Percentiles rank a stretch among this genome's conserved stretches.
Evolutionary conservation across 192 early-diverging fungal genomes (phyloP).

Genomic region (Mortierella alpina): DNA sequence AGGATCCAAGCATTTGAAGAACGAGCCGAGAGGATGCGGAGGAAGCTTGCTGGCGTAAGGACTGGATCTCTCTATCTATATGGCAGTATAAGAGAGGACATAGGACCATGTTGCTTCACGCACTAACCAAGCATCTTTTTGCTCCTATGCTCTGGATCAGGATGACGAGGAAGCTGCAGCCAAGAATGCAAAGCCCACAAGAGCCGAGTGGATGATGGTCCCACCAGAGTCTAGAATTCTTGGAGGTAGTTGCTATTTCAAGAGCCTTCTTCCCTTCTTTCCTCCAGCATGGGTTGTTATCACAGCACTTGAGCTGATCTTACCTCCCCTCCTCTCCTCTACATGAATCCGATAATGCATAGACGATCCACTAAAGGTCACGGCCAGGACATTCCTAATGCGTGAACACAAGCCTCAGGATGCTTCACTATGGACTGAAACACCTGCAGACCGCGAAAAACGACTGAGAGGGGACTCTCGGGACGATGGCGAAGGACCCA

Average conservation of each 20-base stretch:
- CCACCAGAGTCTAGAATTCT: conserved; percentile 62
- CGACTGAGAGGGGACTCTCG: conserved; percentile 43
- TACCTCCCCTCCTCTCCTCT: neutral
- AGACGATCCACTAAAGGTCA: conserved; percentile 51
- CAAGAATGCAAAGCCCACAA: conserved; percentile 33
- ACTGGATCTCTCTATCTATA: neutral
- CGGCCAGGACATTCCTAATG: conserved; percentile 61
- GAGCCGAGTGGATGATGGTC: conserved; percentile 73
- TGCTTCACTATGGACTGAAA: conserved; percentile 68
- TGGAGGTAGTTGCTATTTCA: conserved; percentile 27
- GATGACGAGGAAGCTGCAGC: neutral
- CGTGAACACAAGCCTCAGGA: conserved; percentile 54
- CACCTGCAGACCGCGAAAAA: conserved; percentile 61
- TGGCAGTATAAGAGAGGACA: neutral
- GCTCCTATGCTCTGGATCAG: neutral
- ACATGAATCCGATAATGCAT: neutral
- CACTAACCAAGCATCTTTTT: neutral
- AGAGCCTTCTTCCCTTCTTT: neutral
- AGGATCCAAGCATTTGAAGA: conserved; percentile 54
- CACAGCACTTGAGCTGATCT: too few species aligned
- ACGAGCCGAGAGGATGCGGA: conserved; percentile 55
- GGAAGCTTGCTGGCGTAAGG: conserved; percentile 41
- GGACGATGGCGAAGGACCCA: conserved; percentile 16
- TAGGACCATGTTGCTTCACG: neutral
- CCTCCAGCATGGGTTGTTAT: too few species aligned